phyloP scores from a whole-genome alignment of 148 eudicot genomes.

The Chenopodium formosanum region DNA sequence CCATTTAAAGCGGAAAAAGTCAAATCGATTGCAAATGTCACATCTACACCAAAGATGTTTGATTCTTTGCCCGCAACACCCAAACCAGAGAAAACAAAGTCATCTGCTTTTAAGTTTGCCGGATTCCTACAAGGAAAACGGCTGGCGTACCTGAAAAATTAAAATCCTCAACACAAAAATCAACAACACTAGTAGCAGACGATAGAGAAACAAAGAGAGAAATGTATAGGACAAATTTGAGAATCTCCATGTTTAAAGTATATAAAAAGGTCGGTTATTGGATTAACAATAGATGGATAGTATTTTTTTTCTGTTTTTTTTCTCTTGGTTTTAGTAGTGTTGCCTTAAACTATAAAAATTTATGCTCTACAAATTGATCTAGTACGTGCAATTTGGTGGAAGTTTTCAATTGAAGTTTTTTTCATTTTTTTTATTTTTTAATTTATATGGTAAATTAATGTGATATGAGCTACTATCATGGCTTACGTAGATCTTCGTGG shows the following conservation, averaged over 20 bases:
- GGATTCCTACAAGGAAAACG: conserved; percentile 23
- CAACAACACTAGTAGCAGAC: neutral
- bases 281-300: too few relatives aligned
- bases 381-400: neutral
- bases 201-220: conserved; percentile 3
- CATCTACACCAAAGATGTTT: conserved; percentile 6
- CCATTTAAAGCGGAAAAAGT: conserved; percentile 19
- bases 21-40: conserved; percentile 3
- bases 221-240: neutral
- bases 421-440: too few relatives aligned
- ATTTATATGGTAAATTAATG: neutral
- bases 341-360: neutral
- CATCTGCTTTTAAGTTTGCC: neutral
- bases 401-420: too few relatives aligned
- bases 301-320: neutral
- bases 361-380: neutral
- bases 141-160: conserved; percentile 6
- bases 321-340: neutral
- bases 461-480: neutral
- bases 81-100: conserved; percentile 20
- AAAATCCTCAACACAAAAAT: conserved; percentile 24
- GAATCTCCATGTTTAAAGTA: neutral
- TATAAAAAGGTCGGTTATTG: too few relatives aligned
- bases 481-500: neutral
- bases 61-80: conserved; percentile 13